Base-by-base conservation (phyloP, 2,329 filamentous ascomycete genomes). In the Fusarium chuoi region DNA sequence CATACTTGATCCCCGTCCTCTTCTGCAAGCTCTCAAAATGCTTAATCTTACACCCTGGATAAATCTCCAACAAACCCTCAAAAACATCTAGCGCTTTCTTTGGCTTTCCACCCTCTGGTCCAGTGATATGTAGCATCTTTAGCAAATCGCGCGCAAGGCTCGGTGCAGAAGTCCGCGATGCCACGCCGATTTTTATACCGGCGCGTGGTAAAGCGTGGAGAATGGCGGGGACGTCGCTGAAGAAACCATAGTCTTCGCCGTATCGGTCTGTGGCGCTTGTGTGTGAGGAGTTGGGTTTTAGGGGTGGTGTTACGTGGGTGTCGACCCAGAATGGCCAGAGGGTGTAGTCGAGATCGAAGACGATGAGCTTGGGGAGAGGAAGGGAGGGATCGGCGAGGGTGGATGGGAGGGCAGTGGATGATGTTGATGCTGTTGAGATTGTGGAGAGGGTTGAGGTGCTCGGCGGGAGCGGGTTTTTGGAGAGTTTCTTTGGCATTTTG, bases 271-370 rank as follows among this genome's bases (percentile, higher is more conserved):
- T 83, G 61, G 83, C 85, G 72, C 82, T 82, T 68, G 79, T 84
- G 83, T 82, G 82, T 13, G 80, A 71, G 1, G 84, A 63, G 61
- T 86, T 84, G 12, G 86, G 78, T 74, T 88, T 88, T 24, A 98
- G 84, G 0, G 95, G 95, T 12, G 91, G 89, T 30, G 90, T 90
- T 77, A 96, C 93, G 83, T 98, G 95, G 7, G 95, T 98, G 85
- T 98, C 96, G 4, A 97, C 92, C 96, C 96, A 98, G 84, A 98
- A 98, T 9, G 95, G 95, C 96, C 96, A 98, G n/a, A 98, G 88
- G 0, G 96, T 98, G 87, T 98, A 98, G 87, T 98, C 96, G 71
- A 98, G 90, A 82, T 98, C 96, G 84, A 98, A 98, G 73, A 96
- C 93, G 77, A 98, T 89, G 75, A 98, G 88, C 70, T 92, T 91